Conservation (phyloP, 352 stramenopile genomes). For the Phytophthora pluvialis region DNA sequence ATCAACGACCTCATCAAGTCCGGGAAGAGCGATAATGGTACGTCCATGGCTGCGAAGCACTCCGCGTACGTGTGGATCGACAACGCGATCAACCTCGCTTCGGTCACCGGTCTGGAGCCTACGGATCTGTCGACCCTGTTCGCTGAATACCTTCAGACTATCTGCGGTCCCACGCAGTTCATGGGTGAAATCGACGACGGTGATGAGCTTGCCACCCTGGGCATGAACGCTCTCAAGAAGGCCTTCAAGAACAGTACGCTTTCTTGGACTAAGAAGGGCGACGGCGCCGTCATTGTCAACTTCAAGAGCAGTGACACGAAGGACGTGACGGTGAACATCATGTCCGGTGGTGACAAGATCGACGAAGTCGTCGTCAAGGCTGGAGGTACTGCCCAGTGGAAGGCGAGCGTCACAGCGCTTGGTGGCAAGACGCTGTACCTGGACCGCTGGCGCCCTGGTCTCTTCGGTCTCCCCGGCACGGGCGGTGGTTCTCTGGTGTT, state of each 20-base stretch:
- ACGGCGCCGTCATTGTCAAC: slow-evolving; percentile 43
- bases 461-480: slow-evolving; percentile 59
- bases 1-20: slow-evolving; percentile 55
- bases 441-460: slow-evolving; percentile 63
- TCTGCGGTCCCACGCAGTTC: slow-evolving; percentile 59
- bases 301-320: slow-evolving; percentile 52
- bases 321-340: slow-evolving; percentile 53
- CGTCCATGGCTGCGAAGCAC: slow-evolving; percentile 35
- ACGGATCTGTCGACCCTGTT: slow-evolving; percentile 52
- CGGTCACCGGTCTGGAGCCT: slow-evolving; percentile 46
- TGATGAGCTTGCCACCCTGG: slow-evolving; percentile 37
- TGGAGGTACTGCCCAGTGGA: slow-evolving; percentile 45
- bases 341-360: slow-evolving; percentile 48
- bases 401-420: slow-evolving; percentile 36
- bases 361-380: slow-evolving; percentile 43
- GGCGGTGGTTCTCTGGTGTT: slow-evolving; percentile 64
- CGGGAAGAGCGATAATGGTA: slow-evolving; percentile 42
- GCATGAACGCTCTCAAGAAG: slow-evolving; percentile 42
- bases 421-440: slow-evolving; percentile 73
- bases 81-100: slow-evolving; percentile 42
- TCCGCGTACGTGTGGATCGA: slow-evolving; percentile 41
- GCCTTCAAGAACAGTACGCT: slow-evolving; percentile 50
- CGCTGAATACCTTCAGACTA: slow-evolving; percentile 59
- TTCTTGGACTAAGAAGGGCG: slow-evolving; percentile 47
- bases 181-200: slow-evolving; percentile 61